A percentile compares a stretch with the other conserved stretches of the same genome.
These are phyloP conservation scores for Neurospora sp. DNA, from an alignment of 495 filamentous ascomycete genomes.

Conservation along the genomic window DNA sequence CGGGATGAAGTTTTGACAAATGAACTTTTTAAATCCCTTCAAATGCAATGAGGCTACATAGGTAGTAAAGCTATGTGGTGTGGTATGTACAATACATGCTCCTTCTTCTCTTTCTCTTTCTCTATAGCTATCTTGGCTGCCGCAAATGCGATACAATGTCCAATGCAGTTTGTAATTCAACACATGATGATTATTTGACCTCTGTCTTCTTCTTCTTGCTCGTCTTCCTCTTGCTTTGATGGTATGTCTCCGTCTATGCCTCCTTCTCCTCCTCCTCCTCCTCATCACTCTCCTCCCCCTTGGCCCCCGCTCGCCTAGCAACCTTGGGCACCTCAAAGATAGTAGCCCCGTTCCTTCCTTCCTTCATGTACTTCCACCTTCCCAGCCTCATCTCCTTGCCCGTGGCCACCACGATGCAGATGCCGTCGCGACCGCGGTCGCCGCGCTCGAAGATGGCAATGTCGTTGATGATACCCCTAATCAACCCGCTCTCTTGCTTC, in stretches of 20 bases:
- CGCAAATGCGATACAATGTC: not conserved
- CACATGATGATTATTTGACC: not conserved
- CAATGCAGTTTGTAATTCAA: not conserved
- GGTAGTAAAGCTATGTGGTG: not conserved
- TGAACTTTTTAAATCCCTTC: not conserved
- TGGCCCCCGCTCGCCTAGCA: constrained; percentile 4
- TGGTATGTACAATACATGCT: not conserved
- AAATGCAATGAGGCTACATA: not conserved
- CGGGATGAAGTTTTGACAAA: not conserved
- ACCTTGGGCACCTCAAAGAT: constrained; percentile 67
- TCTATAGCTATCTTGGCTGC: not conserved
- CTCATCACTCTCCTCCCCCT: constrained; percentile 8
- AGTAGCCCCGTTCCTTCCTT: constrained; percentile 65
- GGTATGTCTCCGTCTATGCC: not conserved
- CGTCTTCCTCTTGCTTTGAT: not conserved
- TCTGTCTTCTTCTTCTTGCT: not conserved
- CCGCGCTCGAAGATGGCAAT: constrained; percentile 74
- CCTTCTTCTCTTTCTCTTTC: not conserved
- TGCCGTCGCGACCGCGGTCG: constrained; percentile 56
- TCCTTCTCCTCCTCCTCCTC: not conserved
- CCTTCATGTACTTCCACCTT: constrained; percentile 53
- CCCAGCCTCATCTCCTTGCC: constrained; percentile 81
- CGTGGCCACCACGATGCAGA: constrained; percentile 72
- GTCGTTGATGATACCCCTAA: constrained; percentile 76
- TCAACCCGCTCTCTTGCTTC: constrained; percentile 8